phyloP scores from a whole-genome alignment of 2,329 filamentous ascomycete species.

The Pseudovirgaria hyperparasitica region DNA sequence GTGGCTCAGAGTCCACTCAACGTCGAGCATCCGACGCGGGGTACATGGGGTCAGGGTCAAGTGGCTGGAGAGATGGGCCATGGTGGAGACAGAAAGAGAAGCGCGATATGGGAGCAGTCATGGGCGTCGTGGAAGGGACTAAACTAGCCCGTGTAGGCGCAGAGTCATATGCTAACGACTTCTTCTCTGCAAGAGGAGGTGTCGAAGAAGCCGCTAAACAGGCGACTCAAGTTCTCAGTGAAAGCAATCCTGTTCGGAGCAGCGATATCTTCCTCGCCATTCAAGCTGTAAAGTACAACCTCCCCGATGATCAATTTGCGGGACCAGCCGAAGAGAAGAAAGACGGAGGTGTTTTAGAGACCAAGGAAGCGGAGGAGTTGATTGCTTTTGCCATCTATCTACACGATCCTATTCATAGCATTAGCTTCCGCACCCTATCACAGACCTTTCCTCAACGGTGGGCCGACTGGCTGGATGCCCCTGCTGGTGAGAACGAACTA shows the following conservation, averaged over 20 bases:
- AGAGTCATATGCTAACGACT: constrained; percentile 76
- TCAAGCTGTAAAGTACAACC: constrained; percentile 63
- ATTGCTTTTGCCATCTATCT: constrained; percentile 68
- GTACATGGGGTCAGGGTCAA: constrained; percentile 40
- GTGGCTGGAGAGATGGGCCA: constrained; percentile 83
- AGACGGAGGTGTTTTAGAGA: constrained; percentile 36
- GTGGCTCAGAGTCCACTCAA: constrained; percentile 71
- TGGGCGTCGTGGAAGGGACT: constrained; percentile 72
- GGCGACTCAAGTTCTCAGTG: constrained; percentile 65
- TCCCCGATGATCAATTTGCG: constrained; percentile 54
- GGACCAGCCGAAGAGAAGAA: constrained; percentile 46
- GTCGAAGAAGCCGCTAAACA: constrained; percentile 67
- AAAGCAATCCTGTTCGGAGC: constrained; percentile 79
- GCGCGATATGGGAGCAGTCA: constrained; percentile 67
- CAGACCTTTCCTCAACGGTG: constrained; percentile 76
- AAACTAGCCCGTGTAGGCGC: constrained; percentile 84
- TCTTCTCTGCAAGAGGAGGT: constrained; percentile 66
- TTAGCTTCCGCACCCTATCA: constrained; percentile 71
- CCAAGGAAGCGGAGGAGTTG: constrained; percentile 49
- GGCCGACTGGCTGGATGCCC: constrained; percentile 78
- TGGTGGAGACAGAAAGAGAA: constrained; percentile 76
- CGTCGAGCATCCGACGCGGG: constrained; percentile 51
- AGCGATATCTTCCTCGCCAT: constrained; percentile 94
- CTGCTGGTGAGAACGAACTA: constrained; percentile 40
- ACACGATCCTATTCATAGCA: constrained; percentile 80